These are phyloP conservation scores for Trichoderma hamatum DNA, from an alignment of 2,329 filamentous ascomycete species.

Conservation along the genomic window DNA sequence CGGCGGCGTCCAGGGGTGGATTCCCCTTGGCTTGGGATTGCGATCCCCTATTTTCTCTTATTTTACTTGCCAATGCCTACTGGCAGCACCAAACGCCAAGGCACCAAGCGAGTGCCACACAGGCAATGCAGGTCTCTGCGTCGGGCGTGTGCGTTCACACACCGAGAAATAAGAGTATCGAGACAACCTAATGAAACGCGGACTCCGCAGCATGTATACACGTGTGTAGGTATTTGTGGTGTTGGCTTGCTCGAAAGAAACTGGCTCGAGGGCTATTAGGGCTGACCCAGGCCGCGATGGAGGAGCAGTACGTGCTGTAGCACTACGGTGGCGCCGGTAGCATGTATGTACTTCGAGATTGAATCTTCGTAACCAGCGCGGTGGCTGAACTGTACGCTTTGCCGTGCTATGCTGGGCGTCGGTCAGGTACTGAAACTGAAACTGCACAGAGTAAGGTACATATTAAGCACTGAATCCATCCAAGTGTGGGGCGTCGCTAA, in stretches of 20 bases:
- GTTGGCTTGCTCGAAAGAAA: neutral
- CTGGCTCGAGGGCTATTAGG: neutral
- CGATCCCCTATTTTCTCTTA: conserved; percentile 14
- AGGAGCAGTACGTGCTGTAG: neutral
- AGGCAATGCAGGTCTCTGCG: neutral
- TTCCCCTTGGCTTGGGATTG: neutral
- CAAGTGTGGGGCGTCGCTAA: neutral
- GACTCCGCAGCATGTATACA: neutral
- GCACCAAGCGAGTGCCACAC: neutral
- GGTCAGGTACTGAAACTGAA: neutral
- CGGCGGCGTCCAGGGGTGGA: conserved; percentile 20
- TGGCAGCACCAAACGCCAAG: neutral
- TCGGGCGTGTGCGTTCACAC: neutral
- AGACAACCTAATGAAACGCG: neutral
- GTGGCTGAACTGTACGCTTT: neutral
- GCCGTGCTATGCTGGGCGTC: neutral
- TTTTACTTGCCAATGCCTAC: neutral
- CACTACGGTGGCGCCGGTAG: too few relatives aligned
- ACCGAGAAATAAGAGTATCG: neutral
- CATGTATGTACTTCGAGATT: too few relatives aligned
- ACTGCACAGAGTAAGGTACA: neutral
- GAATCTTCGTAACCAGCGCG: neutral
- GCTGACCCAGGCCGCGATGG: neutral
- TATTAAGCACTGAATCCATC: neutral
- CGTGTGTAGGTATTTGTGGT: neutral